Conservation (phyloP, 208 protist genomes). For the Acanthamoeba triangularis region DNA sequence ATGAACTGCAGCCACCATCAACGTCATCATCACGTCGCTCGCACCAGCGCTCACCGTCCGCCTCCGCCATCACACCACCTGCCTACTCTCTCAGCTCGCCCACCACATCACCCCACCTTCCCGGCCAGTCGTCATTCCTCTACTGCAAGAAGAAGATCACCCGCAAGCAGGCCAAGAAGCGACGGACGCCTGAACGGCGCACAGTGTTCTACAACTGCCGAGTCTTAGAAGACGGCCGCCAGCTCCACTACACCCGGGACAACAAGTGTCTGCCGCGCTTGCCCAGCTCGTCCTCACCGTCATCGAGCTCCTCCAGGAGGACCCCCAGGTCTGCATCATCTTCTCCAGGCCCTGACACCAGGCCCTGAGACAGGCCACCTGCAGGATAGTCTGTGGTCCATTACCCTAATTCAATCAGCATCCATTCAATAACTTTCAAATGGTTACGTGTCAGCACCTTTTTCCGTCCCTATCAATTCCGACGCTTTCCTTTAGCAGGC, state of each 20-base stretch:
- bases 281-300: background rate
- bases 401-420: too few species aligned
- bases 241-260: background rate
- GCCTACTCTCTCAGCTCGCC: background rate
- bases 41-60: too few species aligned
- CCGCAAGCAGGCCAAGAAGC: constrained; percentile 7
- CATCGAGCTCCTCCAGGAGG: background rate
- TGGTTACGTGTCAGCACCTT: too few species aligned
- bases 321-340: background rate
- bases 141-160: constrained; percentile 39
- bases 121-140: constrained; percentile 5
- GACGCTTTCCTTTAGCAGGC: too few species aligned
- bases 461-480: too few species aligned
- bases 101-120: background rate
- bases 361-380: background rate
- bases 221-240: background rate
- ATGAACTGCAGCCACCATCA: background rate
- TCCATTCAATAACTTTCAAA: too few species aligned
- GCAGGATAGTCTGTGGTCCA: too few species aligned
- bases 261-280: background rate
- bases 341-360: background rate
- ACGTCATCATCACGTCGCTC: background rate
- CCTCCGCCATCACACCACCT: background rate
- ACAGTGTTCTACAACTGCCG: constrained; percentile 20
- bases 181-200: background rate